Conservation (phyloP, 2,329 filamentous ascomycete species). For the Fusarium tjaetaba region DNA sequence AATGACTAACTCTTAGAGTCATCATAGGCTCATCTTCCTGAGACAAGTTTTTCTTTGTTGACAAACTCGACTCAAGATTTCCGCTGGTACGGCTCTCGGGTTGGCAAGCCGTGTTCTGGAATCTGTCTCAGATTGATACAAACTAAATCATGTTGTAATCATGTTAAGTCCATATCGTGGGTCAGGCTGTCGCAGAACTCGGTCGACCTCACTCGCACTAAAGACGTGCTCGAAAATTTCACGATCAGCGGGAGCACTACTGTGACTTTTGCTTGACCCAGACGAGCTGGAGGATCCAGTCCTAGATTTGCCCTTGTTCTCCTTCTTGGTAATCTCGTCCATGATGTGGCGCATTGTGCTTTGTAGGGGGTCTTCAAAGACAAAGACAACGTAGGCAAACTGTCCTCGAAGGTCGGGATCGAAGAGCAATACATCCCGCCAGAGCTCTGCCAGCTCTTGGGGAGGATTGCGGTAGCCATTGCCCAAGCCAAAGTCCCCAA, state of each 20-base stretch:
- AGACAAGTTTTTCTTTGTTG: conserved; percentile 18
- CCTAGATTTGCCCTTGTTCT: conserved; percentile 51
- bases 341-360: conserved; percentile 64
- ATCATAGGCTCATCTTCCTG: conserved; percentile 15
- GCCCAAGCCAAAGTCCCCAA: conserved; percentile 73
- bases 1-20: conserved; percentile 17
- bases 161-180: conserved; percentile 65
- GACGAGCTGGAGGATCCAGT: conserved; percentile 43
- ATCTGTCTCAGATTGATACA: conserved; percentile 17
- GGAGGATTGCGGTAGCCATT: conserved; percentile 73
- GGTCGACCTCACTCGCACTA: conserved; percentile 58
- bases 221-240: conserved; percentile 66
- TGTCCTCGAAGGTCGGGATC: conserved; percentile 70
- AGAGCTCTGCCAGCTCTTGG: conserved; percentile 71
- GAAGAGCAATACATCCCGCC: conserved; percentile 71
- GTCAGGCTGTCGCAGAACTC: conserved; percentile 61
- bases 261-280: conserved; percentile 43
- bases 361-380: conserved; percentile 67
- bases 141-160: conserved; percentile 53
- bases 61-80: conserved; percentile 6
- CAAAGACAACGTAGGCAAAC: conserved; percentile 70
- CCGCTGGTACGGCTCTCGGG: conserved; percentile 1
- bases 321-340: conserved; percentile 66
- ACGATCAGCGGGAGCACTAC: conserved; percentile 55
- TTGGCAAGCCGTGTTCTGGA: background rate